These are phyloP conservation scores for Spinacia oleracea DNA, from an alignment of 179 eudicot genomes.

Conservation along the genomic window DNA sequence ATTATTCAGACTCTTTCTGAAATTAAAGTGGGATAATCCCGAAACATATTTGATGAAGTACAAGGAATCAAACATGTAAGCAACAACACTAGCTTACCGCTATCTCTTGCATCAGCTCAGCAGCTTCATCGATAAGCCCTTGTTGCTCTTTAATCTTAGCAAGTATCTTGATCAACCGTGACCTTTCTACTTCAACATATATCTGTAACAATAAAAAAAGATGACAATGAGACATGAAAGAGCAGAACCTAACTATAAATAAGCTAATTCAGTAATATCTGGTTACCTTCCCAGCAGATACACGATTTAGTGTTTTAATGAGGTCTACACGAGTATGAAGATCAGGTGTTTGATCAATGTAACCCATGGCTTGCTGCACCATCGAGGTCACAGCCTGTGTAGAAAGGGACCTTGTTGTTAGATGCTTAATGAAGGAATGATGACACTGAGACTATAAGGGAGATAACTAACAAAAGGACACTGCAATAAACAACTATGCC, in stretches of 20 bases:
- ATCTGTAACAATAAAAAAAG: constrained; percentile 46
- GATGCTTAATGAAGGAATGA: background rate
- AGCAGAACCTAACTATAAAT: background rate
- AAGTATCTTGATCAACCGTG: constrained; percentile 75
- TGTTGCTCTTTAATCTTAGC: constrained; percentile 95
- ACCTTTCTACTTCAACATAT: constrained; percentile 94
- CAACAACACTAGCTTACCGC: constrained; percentile 66
- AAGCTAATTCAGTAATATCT: background rate
- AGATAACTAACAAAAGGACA: background rate
- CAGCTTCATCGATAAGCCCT: constrained; percentile 91
- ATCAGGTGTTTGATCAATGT: constrained; percentile 93
- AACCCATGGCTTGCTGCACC: constrained; percentile 96
- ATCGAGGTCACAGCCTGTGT: constrained; percentile 83
- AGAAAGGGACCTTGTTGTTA: constrained; percentile 11
- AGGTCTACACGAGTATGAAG: constrained; percentile 81
- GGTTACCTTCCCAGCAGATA: constrained; percentile 89
- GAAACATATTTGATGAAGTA: background rate
- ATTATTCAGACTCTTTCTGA: background rate
- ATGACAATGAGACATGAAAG: background rate
- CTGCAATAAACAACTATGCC: background rate
- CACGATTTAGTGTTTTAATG: constrained; percentile 81
- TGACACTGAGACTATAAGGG: background rate
- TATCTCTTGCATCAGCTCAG: constrained; percentile 96
- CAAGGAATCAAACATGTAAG: background rate
- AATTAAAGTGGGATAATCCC: background rate